Evolutionary conservation across 768 basidiomycete genomes (phyloP).

Genomic region (Dacryopinax spathularia): DNA sequence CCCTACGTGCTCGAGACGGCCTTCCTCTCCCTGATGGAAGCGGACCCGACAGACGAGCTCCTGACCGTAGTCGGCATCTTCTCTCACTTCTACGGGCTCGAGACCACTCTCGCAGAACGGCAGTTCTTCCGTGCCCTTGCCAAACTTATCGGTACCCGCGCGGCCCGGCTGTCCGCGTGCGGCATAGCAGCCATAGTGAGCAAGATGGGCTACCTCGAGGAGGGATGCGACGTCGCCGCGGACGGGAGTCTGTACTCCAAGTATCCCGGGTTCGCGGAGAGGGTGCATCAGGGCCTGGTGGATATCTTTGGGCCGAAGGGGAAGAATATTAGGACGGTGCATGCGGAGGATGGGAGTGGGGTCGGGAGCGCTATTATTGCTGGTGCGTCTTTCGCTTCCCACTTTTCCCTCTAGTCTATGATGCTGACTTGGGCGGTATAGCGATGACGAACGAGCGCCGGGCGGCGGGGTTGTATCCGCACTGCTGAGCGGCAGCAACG

Average conservation of each 20-base stretch:
- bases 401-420: background rate
- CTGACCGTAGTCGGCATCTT: constrained; percentile 96
- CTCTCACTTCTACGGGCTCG: constrained; percentile 89
- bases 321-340: constrained; percentile 66
- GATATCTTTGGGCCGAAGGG: constrained; percentile 97
- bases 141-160: constrained; percentile 73
- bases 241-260: constrained; percentile 96
- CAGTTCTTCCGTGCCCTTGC: constrained; percentile 95
- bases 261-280: constrained; percentile 90
- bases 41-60: constrained; percentile 91
- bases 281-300: constrained; percentile 79
- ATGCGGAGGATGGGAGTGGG: constrained; percentile 84
- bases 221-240: constrained; percentile 77
- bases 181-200: constrained; percentile 93
- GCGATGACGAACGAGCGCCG: constrained; percentile 84
- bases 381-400: constrained; percentile 24
- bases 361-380: constrained; percentile 96
- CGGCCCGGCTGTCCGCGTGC: constrained; percentile 82
- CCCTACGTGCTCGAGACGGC: constrained; percentile 91
- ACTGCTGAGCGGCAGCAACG: constrained; percentile 8
- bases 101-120: constrained; percentile 90
- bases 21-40: constrained; percentile 94
- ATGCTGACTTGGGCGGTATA: too few species aligned
- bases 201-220: constrained; percentile 87
- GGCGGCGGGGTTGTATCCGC: constrained; percentile 36